A percentile compares a stretch with the other conserved stretches of the same genome.
Evolutionary conservation across 352 stramenopile genomes (phyloP).

Genomic region (Phytophthora pisi): DNA sequence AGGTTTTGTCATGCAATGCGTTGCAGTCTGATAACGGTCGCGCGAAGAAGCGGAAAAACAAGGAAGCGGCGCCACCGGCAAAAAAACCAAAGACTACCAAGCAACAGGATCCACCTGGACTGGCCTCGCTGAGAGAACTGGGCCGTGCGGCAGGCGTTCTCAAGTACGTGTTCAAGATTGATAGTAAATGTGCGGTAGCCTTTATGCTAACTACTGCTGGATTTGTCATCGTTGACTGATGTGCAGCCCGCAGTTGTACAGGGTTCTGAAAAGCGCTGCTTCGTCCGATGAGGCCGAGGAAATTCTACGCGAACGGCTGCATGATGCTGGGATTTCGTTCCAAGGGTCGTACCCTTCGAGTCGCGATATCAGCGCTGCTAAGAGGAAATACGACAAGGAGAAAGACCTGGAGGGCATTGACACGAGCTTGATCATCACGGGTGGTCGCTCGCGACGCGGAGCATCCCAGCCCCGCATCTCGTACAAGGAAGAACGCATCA

Average conservation of each 20-base stretch:
- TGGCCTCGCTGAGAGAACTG: constrained; percentile 73
- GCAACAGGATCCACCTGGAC: constrained; percentile 46
- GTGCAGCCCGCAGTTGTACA: constrained; percentile 70
- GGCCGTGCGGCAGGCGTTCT: constrained; percentile 68
- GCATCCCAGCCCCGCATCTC: constrained; percentile 27
- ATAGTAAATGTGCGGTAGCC: not conserved
- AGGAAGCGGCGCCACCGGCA: constrained; percentile 10
- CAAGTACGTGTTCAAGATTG: constrained; percentile 49
- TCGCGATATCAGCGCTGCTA: constrained; percentile 67
- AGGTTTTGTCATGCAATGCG: not conserved
- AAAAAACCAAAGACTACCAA: constrained; percentile 40
- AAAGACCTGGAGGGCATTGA: constrained; percentile 86
- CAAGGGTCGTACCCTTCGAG: constrained; percentile 63
- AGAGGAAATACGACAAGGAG: constrained; percentile 70
- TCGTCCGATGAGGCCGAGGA: constrained; percentile 60
- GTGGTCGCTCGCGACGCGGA: constrained; percentile 39
- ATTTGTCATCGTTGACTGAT: constrained; percentile 1
- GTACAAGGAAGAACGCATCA: constrained; percentile 41
- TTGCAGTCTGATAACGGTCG: constrained; percentile 15
- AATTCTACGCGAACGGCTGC: constrained; percentile 60
- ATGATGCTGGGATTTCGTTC: constrained; percentile 56
- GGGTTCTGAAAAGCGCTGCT: constrained; percentile 47
- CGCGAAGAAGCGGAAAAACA: constrained; percentile 26
- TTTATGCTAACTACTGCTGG: constrained; percentile 4
- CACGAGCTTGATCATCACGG: constrained; percentile 74